Evolutionary conservation across 106 monocot species (phyloP).

Genomic region (Platanthera zijinensis): DNA sequence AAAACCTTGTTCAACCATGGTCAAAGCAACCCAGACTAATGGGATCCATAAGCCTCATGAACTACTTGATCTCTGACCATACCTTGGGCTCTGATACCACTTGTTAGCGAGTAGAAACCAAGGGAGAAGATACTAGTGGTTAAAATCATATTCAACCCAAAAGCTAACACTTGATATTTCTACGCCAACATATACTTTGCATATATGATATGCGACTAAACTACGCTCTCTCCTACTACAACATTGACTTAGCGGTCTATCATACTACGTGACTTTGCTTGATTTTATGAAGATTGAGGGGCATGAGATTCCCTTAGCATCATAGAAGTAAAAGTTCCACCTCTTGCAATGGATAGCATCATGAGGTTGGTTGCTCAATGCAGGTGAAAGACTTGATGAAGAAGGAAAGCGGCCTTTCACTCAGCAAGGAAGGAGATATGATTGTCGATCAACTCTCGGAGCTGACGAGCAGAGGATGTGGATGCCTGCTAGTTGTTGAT

Average conservation of each 20-base stretch:
- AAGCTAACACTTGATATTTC: too few relatives aligned
- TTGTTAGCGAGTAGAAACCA: too few relatives aligned
- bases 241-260: background rate
- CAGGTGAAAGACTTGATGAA: slow-evolving; percentile 33
- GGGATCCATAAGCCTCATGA: too few relatives aligned
- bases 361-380: background rate
- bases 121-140: too few relatives aligned
- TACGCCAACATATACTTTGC: too few relatives aligned
- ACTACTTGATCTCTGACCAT: too few relatives aligned
- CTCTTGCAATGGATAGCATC: background rate
- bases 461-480: slow-evolving; percentile 88
- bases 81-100: too few relatives aligned
- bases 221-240: too few relatives aligned
- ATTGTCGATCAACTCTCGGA: slow-evolving; percentile 92
- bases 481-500: slow-evolving; percentile 79
- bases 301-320: background rate
- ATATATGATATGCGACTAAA: too few relatives aligned
- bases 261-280: background rate
- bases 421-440: slow-evolving; percentile 77
- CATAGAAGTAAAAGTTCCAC: background rate
- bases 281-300: background rate
- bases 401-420: slow-evolving; percentile 60
- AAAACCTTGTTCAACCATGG: too few relatives aligned
- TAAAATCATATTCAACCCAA: too few relatives aligned
- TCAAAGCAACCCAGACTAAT: too few relatives aligned